Evolutionary conservation across 768 basidiomycete species (phyloP).

Genomic region (Leccinum arenicola): DNA sequence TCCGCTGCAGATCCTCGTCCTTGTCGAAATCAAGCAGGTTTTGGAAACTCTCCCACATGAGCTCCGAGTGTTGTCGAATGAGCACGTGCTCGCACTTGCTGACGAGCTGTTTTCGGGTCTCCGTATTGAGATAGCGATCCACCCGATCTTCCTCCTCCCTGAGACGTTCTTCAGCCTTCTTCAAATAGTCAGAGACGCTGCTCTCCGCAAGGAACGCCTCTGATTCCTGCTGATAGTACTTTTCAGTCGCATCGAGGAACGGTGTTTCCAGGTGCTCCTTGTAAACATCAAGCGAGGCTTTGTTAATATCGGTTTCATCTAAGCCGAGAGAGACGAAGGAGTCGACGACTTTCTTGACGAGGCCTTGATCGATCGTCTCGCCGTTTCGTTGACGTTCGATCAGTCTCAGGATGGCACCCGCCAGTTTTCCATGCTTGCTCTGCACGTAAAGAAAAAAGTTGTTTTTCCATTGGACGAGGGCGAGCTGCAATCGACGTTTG

Average conservation of each 20-base stretch:
- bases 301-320: constrained; percentile 89
- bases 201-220: constrained; percentile 86
- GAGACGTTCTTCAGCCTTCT: constrained; percentile 89
- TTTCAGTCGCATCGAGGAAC: constrained; percentile 85
- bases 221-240: constrained; percentile 90
- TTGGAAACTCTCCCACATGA: constrained; percentile 95
- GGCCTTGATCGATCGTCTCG: constrained; percentile 86
- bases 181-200: constrained; percentile 91
- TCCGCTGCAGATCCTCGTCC: constrained; percentile 90
- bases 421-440: constrained; percentile 75
- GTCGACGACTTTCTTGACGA: constrained; percentile 93
- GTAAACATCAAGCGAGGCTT: constrained; percentile 91
- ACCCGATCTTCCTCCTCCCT: constrained; percentile 95
- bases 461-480: constrained; percentile 93
- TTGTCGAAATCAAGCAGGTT: constrained; percentile 87
- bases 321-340: constrained; percentile 94
- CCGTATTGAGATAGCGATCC: constrained; percentile 87
- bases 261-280: constrained; percentile 85
- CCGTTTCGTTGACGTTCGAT: constrained; percentile 95
- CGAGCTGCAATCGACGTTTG: constrained; percentile 51
- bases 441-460: constrained; percentile 91
- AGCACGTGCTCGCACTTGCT: constrained; percentile 89
- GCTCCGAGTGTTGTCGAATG: constrained; percentile 78
- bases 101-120: constrained; percentile 79
- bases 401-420: constrained; percentile 80